phyloP scores from a whole-genome alignment of 164 flowering plant species.

The Litsea cubeba region DNA sequence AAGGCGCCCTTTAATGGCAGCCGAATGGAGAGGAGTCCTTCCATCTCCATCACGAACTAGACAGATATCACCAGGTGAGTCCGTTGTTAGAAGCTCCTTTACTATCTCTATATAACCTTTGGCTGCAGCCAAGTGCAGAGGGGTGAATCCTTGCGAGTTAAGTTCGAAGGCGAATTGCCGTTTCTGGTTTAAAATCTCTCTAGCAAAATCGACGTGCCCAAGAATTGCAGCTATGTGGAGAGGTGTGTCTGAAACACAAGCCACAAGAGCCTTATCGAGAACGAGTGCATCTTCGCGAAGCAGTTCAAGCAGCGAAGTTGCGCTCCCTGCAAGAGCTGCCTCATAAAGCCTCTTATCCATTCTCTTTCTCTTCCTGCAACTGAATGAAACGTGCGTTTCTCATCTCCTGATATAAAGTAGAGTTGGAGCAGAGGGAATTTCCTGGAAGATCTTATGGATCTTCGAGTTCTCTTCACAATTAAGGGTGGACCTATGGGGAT shows the following conservation, averaged over 20 bases:
- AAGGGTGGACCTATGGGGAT: no score
- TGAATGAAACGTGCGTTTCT: neutral
- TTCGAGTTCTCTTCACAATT: no score
- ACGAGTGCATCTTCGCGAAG: neutral
- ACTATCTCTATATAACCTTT: neutral
- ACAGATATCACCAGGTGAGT: neutral
- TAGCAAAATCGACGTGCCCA: slow-evolving; percentile 1
- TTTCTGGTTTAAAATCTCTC: neutral
- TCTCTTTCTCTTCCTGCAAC: neutral
- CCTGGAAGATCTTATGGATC: no score
- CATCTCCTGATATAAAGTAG: no score
- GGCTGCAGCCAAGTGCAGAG: slow-evolving; percentile 2
- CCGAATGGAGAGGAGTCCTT: neutral
- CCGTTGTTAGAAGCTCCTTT: neutral
- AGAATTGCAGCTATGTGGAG: neutral
- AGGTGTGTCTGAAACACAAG: neutral
- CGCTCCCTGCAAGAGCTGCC: neutral
- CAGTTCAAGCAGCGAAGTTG: neutral
- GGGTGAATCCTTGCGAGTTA: neutral
- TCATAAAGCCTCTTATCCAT: neutral
- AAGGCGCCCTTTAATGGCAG: slow-evolving; percentile 1
- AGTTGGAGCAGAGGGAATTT: no score
- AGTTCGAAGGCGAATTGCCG: neutral
- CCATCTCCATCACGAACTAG: neutral
- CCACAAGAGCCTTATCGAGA: neutral